These are phyloP conservation scores for Plasmodium knowlesi DNA, from an alignment of 169 alveolate genomes.

Conservation along the genomic window DNA sequence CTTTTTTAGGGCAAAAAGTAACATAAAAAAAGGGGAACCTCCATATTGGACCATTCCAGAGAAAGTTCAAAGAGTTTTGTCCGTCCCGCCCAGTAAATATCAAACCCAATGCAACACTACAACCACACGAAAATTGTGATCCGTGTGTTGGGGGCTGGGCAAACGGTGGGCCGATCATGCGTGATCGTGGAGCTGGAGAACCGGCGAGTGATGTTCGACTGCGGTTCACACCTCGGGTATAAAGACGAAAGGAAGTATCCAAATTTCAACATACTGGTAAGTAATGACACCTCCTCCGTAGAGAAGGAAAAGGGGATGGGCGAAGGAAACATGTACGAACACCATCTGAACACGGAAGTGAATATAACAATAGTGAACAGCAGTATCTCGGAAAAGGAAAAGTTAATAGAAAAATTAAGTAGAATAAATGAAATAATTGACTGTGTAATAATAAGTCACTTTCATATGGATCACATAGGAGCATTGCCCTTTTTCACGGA, in stretches of 20 bases:
- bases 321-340: slow-evolving; percentile 11
- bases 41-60: background rate
- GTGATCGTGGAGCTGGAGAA: slow-evolving; percentile 93
- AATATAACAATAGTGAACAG: slow-evolving; percentile 71
- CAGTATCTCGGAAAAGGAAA: slow-evolving; percentile 39
- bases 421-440: slow-evolving; percentile 87
- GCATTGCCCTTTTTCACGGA: slow-evolving; percentile 99
- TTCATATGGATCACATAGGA: slow-evolving; percentile 98
- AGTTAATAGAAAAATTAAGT: slow-evolving; percentile 47
- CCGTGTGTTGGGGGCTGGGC: slow-evolving; percentile 98
- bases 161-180: slow-evolving; percentile 98
- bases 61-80: background rate
- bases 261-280: slow-evolving; percentile 87
- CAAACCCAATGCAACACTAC: slow-evolving; percentile 16
- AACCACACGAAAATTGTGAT: slow-evolving; percentile 67
- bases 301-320: background rate
- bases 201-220: slow-evolving; percentile 95
- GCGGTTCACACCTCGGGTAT: slow-evolving; percentile 97
- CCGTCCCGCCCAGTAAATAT: background rate
- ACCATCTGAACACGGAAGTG: slow-evolving; percentile 26
- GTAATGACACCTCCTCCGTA: background rate
- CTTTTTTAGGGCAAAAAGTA: background rate
- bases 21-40: background rate
- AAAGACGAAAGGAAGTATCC: slow-evolving; percentile 96
- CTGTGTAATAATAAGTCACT: slow-evolving; percentile 96